Base-by-base conservation (phyloP, 768 basidiomycete species). In the Mycena rosella region DNA sequence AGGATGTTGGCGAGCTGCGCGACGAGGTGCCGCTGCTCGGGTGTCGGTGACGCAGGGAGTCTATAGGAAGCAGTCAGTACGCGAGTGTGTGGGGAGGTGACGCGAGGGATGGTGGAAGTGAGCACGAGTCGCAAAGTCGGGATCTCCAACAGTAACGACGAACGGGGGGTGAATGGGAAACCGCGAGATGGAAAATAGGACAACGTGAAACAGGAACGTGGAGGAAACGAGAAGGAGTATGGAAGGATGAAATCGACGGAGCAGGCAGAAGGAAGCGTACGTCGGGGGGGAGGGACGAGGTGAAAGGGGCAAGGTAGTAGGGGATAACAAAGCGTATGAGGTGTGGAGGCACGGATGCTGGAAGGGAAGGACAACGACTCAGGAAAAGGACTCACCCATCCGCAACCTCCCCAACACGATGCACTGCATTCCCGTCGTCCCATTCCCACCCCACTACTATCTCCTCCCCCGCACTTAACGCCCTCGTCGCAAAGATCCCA, bases 1-100 rank as follows among this genome's bases (percentile, higher is more conserved):
- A 93, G 84, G 74, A 93, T 89, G 27, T 89, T 87, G 0, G 89
- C 84, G 80, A 92, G 87, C 72, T 92, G 91, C 30, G 85, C 78
- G 42, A 88, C 88, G 18, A 91, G 83, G 66, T 88, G 86, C 29
- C 65, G 22, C 80, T 74, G 26, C 88, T 70, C 58, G 87, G 83
- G 24, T 80, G 80, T 2, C 85, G 82, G 36, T 86, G 90, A 72
- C 58, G 27, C 14, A 29, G 44, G 13, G 68, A 68, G 20, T 48
- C 59, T n/a, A 69, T 34, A n/a, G n/a, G 29, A 26, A 68, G 55
- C 45, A 24, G 42, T 2, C 57, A 44, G 47, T 11, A n/a, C n/a
- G n/a, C n/a, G n/a, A n/a, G n/a, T n/a, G n/a, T n/a, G n/a, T n/a
- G n/a, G n/a, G n/a, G n/a, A n/a, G n/a, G n/a, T n/a, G n/a, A n/a